Evolutionary conservation across 352 stramenopile species (phyloP).

Genomic region (Thalassiosira hispida): DNA sequence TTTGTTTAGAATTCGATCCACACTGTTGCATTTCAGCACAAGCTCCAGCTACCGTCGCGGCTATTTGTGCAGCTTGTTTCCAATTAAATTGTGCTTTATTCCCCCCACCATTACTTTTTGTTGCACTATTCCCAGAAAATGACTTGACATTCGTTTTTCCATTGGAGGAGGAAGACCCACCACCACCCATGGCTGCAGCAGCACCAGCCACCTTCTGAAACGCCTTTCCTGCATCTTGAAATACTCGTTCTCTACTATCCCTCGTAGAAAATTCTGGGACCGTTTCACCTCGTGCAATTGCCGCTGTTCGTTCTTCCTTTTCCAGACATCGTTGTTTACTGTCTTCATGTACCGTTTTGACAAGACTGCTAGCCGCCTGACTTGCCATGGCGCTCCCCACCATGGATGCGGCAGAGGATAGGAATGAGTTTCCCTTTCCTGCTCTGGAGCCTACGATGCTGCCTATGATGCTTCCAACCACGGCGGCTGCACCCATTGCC

Average conservation of each 20-base stretch:
- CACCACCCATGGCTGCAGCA: conserved; percentile 13
- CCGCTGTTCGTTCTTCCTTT: conserved; percentile 47
- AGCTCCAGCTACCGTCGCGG: conserved; percentile 1
- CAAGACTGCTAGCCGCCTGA: conserved; percentile 54
- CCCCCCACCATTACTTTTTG: not conserved
- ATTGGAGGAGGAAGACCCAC: conserved; percentile 1
- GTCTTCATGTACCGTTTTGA: conserved; percentile 62
- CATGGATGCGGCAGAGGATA: conserved; percentile 53
- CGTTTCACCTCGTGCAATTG: conserved; percentile 54
- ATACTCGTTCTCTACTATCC: conserved; percentile 36
- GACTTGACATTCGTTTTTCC: not conserved
- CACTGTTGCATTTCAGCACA: conserved; percentile 23
- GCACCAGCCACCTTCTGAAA: conserved; percentile 39
- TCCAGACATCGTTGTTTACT: conserved; percentile 64
- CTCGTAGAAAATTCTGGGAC: conserved; percentile 33
- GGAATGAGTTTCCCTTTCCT: conserved; percentile 34
- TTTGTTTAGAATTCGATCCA: conserved; percentile 8
- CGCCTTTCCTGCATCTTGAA: conserved; percentile 37
- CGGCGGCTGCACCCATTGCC: conserved; percentile 55
- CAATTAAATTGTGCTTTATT: conserved; percentile 9
- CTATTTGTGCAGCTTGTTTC: conserved; percentile 20
- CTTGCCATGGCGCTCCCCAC: conserved; percentile 66
- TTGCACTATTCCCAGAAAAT: not conserved
- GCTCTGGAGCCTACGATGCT: conserved; percentile 55
- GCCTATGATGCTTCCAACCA: conserved; percentile 66